Percentiles rank a stretch among this genome's conserved stretches.
Conservation (phyloP, 1,284 basidiomycete species). For the Anthracocystis panici-leucophaei region DNA sequence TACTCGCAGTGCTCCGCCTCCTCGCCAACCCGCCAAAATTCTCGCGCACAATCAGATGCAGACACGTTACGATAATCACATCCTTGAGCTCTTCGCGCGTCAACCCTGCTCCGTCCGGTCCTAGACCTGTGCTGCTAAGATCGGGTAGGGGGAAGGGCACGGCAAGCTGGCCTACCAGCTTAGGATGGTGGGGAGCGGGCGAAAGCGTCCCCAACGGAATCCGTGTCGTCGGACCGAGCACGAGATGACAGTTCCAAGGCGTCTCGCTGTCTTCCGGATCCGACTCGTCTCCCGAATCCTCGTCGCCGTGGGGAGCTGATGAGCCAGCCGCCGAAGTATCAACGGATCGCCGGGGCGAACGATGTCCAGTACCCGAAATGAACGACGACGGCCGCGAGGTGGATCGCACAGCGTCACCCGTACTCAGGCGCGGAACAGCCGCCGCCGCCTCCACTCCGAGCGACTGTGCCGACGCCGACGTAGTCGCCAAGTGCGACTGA, state of each 20-base stretch:
- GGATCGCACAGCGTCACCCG: conserved; percentile 19
- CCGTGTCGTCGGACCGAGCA: conserved; percentile 68
- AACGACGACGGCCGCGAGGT: conserved; percentile 38
- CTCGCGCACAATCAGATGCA: conserved; percentile 93
- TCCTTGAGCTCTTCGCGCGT: conserved; percentile 95
- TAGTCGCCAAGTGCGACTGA: conserved; percentile 8
- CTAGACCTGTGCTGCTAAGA: conserved; percentile 56
- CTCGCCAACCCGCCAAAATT: conserved; percentile 86
- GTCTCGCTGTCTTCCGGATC: conserved; percentile 96
- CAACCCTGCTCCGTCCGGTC: conserved; percentile 59
- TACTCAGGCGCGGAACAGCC: conserved; percentile 10
- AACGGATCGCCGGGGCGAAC: conserved; percentile 33
- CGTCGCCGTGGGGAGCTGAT: conserved; percentile 28
- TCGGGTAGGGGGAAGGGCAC: conserved; percentile 81
- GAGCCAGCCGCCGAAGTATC: conserved; percentile 47
- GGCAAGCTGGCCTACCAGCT: conserved; percentile 89
- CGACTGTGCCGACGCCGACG: conserved; percentile 28
- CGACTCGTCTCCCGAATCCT: conserved; percentile 66
- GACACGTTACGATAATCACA: conserved; percentile 84
- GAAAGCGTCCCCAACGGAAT: conserved; percentile 72
- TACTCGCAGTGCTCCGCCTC: conserved; percentile 73
- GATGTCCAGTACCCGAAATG: conserved; percentile 25
- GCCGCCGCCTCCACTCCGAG: conserved; percentile 16
- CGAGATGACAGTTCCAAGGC: conserved; percentile 83
- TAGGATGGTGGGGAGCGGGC: conserved; percentile 97